Evolutionary conservation across 108 stramenopile species (phyloP), one percentile per base, ranked within the genome.

Genomic region (Bacterosira constricta): DNA sequence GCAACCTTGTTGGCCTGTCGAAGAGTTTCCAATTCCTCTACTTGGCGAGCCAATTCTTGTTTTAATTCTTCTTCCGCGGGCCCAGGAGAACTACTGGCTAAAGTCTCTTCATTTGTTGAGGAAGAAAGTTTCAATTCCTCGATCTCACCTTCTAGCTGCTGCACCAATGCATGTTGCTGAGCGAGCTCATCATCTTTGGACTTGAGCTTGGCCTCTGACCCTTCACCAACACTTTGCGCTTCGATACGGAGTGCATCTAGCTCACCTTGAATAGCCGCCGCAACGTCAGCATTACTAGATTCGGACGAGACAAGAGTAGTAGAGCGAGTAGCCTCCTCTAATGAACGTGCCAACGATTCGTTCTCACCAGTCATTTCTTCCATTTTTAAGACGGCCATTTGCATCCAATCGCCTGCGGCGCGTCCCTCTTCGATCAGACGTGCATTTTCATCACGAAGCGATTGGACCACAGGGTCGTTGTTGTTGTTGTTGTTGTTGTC

Each of bases 361-460:
- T 84, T 88, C 41, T 78, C 66, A 2, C 47, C 39, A 7, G 73
- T 82, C 85, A 93, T 85, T 36, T 86, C 89, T 42, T 90, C 84
- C 81, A 93, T 88, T 62, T 71, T 76, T 27, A 82, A 56, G 23
- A 89, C 87, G n/a, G 92, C 92, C 88, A 90, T 89, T 12, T 79
- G 44, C 92, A 93, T 93, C 92, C 92, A 93, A 47, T 90, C 87
- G 58, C 90, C 86, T 11, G 92, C 89, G 26, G 85, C 83, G 15
- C 69, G 59, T 0, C 85, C 87, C 58, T 89, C 90, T 32, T 85
- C 69, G 49, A 79, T 63, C 15, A 93, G 63, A 6, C 87, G 83
- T 12, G 72, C 60, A 64, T 90, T 91, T 57, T 93, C 90, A 23
- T 84, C 79, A 25, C 73, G 79, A 44, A 92, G 60, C 9, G 59